Conservation (phyloP, 192 early-diverging fungal species). For the Lobosporangium transversale region DNA sequence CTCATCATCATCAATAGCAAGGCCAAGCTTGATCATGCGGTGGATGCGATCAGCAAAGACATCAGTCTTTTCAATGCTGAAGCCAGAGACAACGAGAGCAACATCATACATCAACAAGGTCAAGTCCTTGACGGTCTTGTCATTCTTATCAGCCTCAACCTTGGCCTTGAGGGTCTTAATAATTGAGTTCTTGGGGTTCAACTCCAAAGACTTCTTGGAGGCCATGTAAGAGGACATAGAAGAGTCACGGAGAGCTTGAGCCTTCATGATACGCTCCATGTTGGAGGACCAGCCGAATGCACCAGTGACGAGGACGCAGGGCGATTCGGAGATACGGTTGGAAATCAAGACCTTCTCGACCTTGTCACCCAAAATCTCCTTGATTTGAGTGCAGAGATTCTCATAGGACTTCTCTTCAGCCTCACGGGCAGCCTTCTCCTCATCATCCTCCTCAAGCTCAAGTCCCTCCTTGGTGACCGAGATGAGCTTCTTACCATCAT, state of each 20-base stretch:
- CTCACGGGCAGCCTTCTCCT: conserved; percentile 95
- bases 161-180: conserved; percentile 94
- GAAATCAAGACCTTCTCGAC: conserved; percentile 94
- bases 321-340: conserved; percentile 96
- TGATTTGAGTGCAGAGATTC: conserved; percentile 91
- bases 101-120: conserved; percentile 96
- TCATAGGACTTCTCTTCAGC: conserved; percentile 92
- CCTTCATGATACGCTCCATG: conserved; percentile 99
- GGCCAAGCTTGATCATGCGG: conserved; percentile 99
- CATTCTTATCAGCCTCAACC: conserved; percentile 95
- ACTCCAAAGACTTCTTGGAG: conserved; percentile 98
- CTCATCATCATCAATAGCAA: conserved; percentile 92
- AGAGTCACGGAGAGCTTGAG: conserved; percentile 98
- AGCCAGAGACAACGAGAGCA: conserved; percentile 95
- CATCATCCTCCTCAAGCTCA: conserved; percentile 98
- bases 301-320: conserved; percentile 98
- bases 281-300: conserved; percentile 99
- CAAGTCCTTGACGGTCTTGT: conserved; percentile 98
- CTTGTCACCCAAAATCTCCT: conserved; percentile 99
- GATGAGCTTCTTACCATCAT: conserved; percentile 98
- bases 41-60: conserved; percentile 95
- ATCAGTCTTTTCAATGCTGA: conserved; percentile 95
- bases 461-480: conserved; percentile 99
- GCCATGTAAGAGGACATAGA: conserved; percentile 99
- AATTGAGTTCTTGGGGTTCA: conserved; percentile 97